These are phyloP conservation scores for Ogataea nitratoaversa DNA, from an alignment of 805 yeast genomes.

Conservation along the genomic window DNA sequence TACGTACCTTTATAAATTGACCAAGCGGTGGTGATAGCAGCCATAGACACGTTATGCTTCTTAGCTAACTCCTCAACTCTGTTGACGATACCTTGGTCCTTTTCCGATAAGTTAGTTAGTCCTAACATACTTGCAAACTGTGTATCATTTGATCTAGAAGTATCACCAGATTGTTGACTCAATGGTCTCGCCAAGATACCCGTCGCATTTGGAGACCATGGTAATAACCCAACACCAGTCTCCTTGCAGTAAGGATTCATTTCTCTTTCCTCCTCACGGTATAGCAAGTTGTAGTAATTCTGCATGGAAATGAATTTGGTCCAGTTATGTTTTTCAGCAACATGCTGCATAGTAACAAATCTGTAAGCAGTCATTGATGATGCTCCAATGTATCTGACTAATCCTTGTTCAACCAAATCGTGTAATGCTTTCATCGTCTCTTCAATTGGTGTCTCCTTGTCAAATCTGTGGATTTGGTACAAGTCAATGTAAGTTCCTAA, in stretches of 20 bases:
- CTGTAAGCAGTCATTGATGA: slow-evolving; percentile 55
- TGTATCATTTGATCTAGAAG: background rate
- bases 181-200: slow-evolving; percentile 52
- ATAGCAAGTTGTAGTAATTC: slow-evolving; percentile 49
- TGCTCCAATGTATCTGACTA: slow-evolving; percentile 56
- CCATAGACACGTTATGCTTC: slow-evolving; percentile 44
- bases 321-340: slow-evolving; percentile 57
- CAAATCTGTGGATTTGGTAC: slow-evolving; percentile 54
- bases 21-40: slow-evolving; percentile 52
- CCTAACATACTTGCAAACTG: slow-evolving; percentile 5
- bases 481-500: slow-evolving; percentile 50
- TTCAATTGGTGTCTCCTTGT: slow-evolving; percentile 41
- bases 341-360: slow-evolving; percentile 49
- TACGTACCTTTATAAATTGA: slow-evolving; percentile 39
- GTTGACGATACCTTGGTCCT: slow-evolving; percentile 21
- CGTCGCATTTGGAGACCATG: slow-evolving; percentile 60
- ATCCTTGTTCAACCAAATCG: slow-evolving; percentile 44
- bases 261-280: slow-evolving; percentile 66
- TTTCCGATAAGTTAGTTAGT: slow-evolving; percentile 11
- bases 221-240: slow-evolving; percentile 53
- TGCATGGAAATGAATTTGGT: slow-evolving; percentile 58
- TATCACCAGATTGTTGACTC: slow-evolving; percentile 1
- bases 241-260: slow-evolving; percentile 50
- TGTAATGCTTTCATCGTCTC: slow-evolving; percentile 57
- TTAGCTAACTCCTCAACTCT: slow-evolving; percentile 52